Evolutionary conservation across 75 land plant species (phyloP).

Genomic region (Sequoia sempervirens): DNA sequence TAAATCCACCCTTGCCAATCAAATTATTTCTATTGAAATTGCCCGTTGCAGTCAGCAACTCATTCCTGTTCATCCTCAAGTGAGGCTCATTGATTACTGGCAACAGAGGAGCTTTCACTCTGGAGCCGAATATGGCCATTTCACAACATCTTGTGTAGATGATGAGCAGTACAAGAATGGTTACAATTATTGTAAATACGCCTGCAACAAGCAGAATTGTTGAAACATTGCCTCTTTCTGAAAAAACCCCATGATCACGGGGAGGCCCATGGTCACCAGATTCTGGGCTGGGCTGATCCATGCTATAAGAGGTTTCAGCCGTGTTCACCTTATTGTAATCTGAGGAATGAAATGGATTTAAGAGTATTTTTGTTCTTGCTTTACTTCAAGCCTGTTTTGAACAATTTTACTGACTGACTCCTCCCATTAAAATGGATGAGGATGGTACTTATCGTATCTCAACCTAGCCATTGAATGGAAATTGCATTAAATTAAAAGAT

Average conservation of each 20-base stretch:
- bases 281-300: neutral
- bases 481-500: neutral
- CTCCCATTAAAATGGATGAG: neutral
- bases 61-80: constrained; percentile 11
- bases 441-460: neutral
- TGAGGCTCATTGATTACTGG: constrained; percentile 17
- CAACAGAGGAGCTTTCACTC: constrained; percentile 13
- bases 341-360: too few species aligned
- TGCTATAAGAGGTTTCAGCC: too few species aligned
- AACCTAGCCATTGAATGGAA: neutral
- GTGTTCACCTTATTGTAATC: too few species aligned
- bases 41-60: constrained; percentile 17
- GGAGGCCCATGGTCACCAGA: neutral
- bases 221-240: neutral
- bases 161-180: neutral
- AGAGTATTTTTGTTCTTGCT: too few species aligned
- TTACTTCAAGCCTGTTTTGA: neutral
- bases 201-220: neutral
- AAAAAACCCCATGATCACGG: neutral
- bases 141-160: neutral
- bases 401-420: too few species aligned
- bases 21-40: constrained; percentile 11
- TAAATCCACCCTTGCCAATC: constrained; percentile 21
- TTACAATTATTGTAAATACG: neutral
- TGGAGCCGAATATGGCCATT: neutral